Evolutionary conservation across 148 eudicot genomes (phyloP), one percentile per base, ranked within the genome.

Genomic region (Vaccinium myrtillus): DNA sequence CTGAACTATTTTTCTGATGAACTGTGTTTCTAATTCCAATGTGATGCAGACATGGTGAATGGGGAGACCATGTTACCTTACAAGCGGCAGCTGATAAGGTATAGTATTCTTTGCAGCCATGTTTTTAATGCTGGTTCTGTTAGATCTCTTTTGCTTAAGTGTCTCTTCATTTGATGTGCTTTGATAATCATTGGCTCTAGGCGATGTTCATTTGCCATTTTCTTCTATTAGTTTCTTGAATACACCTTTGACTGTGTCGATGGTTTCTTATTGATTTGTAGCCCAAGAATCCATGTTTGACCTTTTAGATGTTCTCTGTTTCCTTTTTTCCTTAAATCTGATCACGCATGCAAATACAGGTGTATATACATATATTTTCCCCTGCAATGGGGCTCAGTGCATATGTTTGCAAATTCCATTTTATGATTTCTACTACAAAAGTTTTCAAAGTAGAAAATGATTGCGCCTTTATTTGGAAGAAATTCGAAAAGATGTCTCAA

Each of bases 51-150:
- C 87, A 89, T 49, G 98, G 98, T 84, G 96, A 95, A 90, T 95
- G 98, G 98, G 98, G 98, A 69, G 98, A 94, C 88, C 98, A 94
- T 87, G 88, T 95, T 77, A 95, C 98, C 23, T 90, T 95, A 86
- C 98, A 95, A 91, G 98, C 98, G 32, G 98, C 98, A 30, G 97
- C 98, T 85, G 98, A 95, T 82, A 91, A 88, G 94, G 98, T 95
- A 73, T 54, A 81, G 54, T 65, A 61, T 75, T 84, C 79, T 83
- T 83, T 65, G 25, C 79, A 50, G 59, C 27, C 25, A 30, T 16
- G 61, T 10, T 23, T 36, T 5, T 59, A 6, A 11, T n/a, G 14
- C 74, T 30, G 50, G 21, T 81, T 81, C 13, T 43, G 23, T 21
- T 2, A 21, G n/a, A 61, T 27, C n/a, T 55, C 39, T 56, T 32